Evolutionary conservation across 2,329 filamentous ascomycete species (phyloP), one percentile per base, ranked within the genome.

Genomic region (Myriangium duriaei): DNA sequence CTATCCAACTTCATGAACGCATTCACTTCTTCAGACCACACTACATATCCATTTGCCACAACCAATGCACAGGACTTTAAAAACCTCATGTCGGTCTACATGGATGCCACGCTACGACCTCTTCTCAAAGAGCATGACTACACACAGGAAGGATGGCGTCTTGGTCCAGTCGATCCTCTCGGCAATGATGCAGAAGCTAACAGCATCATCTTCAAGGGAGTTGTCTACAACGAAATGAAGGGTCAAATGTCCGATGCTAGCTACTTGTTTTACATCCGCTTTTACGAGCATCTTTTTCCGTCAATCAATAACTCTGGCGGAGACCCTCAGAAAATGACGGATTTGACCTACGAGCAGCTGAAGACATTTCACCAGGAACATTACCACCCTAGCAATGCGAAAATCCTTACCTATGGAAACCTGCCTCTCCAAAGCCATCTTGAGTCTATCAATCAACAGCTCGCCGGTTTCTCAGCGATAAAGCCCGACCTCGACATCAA

Each of bases 1-100:
- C 71, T 98, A n/a, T 95, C 91, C 47, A 98, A 96, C 62, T 98
- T 95, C 56, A 98, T 98, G 91, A 98, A 98, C 59, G 91, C 91
- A 44, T 94, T 96, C 57, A 98, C 91, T 30, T 86, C 87, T 16
- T 81, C 86, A 14, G 88, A 96, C 54, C 87, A 98, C 58, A 98
- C 91, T 9, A 93, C 85, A 49, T 98, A 98, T 55, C 91, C 91
- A 2, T 98, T 98, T 59, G 87, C 91, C 40, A 98, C 91, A 2
- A 98, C 91, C 15, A 98, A 98, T 53, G 69, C 76, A 13, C 85
- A 94, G 57, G 91, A 98, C 53, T 98, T 91, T 61, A 82, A 82
- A 60, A 98, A 98, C 54, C 71, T 98, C 35, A 80, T 96, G 72
- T 91, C 84, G 2, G 91, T 98, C 11, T 98, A 98, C 55, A 75